Evolutionary conservation across 2,329 filamentous ascomycete species (phyloP).

Genomic region (Fusarium phyllophilum): DNA sequence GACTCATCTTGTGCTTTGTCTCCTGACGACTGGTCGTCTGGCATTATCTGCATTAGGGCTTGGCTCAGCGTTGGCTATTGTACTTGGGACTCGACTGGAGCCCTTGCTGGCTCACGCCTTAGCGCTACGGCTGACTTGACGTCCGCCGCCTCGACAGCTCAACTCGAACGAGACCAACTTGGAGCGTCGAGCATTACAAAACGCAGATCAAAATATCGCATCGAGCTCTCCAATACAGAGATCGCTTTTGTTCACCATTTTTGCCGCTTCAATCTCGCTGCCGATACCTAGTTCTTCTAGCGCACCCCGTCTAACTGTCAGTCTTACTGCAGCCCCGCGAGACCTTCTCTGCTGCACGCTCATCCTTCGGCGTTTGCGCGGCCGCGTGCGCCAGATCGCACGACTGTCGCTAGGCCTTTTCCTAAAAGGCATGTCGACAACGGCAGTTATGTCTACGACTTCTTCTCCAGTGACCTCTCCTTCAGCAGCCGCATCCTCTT

Average conservation of each 20-base stretch:
- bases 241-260: constrained; percentile 15
- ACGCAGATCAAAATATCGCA: constrained; percentile 14
- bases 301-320: constrained; percentile 24
- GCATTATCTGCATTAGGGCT: constrained; percentile 45
- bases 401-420: constrained; percentile 40
- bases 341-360: constrained; percentile 26
- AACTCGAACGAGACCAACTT: constrained; percentile 20
- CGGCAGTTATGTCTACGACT: constrained; percentile 66
- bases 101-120: constrained; percentile 31
- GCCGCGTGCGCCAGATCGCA: constrained; percentile 46
- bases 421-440: constrained; percentile 51
- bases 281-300: constrained; percentile 16
- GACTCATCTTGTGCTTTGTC: constrained; percentile 34
- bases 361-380: constrained; percentile 43
- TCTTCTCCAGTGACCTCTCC: constrained; percentile 66
- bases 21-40: constrained; percentile 47
- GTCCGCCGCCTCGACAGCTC: constrained; percentile 33
- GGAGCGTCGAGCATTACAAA: constrained; percentile 22
- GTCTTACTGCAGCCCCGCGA: constrained; percentile 36
- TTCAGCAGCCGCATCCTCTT: constrained; percentile 57
- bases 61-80: constrained; percentile 37
- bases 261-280: constrained; percentile 20
- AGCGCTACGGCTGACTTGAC: constrained; percentile 45
- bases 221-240: constrained; percentile 22
- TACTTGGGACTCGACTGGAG: constrained; percentile 40